These are phyloP conservation scores for Pleurotus djamor DNA, from an alignment of 768 basidiomycete species.

Conservation along the genomic window DNA sequence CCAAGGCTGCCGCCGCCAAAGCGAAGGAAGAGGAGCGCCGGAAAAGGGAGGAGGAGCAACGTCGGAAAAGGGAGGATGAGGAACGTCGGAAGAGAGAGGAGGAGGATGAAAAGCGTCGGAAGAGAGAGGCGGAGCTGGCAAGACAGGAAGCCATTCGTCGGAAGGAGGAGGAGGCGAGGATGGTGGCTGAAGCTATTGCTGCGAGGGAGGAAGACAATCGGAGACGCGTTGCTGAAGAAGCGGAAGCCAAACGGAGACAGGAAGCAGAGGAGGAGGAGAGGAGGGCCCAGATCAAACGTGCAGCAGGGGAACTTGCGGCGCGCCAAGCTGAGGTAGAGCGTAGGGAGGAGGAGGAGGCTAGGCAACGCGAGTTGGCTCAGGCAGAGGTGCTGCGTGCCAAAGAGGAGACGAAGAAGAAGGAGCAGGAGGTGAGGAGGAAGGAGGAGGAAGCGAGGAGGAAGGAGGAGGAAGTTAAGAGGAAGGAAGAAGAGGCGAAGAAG, in stretches of 20 bases:
- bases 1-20: no score
- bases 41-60: constrained; percentile 6
- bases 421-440: constrained; percentile 16
- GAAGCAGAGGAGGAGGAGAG: constrained; percentile 10
- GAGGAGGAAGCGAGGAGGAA: constrained; percentile 19
- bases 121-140: background rate
- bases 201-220: constrained; percentile 11
- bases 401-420: constrained; percentile 13
- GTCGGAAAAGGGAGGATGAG: background rate
- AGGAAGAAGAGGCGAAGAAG: constrained; percentile 21
- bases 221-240: constrained; percentile 6
- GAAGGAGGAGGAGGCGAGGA: constrained; percentile 14
- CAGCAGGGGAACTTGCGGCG: constrained; percentile 2
- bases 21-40: background rate
- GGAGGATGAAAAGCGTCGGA: background rate
- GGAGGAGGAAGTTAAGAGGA: constrained; percentile 20
- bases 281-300: background rate
- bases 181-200: constrained; percentile 11
- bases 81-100: background rate
- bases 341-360: background rate
- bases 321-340: background rate
- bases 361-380: background rate
- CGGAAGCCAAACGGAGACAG: constrained; percentile 17
- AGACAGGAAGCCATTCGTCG: constrained; percentile 10
- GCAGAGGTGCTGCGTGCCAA: background rate